Conservation (phyloP, 2,329 filamentous ascomycete genomes). For the Bipolaris sorokiniana region DNA sequence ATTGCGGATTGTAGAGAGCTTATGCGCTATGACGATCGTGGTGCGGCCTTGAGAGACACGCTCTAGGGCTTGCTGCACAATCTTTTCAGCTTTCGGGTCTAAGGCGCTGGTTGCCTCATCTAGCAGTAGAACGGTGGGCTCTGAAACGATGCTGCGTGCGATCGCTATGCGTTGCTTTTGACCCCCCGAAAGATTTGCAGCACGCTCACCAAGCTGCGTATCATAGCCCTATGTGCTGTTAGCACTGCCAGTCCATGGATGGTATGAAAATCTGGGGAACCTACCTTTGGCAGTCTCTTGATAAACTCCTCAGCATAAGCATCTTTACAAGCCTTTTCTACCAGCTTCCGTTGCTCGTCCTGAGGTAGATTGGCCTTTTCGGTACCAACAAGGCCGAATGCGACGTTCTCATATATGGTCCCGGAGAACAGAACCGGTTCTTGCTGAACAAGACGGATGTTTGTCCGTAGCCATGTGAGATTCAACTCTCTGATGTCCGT, state of each 20-base stretch:
- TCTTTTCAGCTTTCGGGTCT: slow-evolving; percentile 91
- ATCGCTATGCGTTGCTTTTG: slow-evolving; percentile 97
- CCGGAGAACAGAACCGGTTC: slow-evolving; percentile 89
- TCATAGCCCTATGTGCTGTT: slow-evolving; percentile 77
- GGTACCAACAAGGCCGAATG: slow-evolving; percentile 76
- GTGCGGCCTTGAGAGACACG: slow-evolving; percentile 83
- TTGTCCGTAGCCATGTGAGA: slow-evolving; percentile 86
- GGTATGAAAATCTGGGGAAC: slow-evolving; percentile 7
- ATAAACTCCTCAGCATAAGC: slow-evolving; percentile 97
- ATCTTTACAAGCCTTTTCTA: slow-evolving; percentile 82
- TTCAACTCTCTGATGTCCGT: slow-evolving; percentile 79
- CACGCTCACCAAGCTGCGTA: slow-evolving; percentile 90
- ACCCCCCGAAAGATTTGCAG: slow-evolving; percentile 87
- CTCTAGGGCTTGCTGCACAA: slow-evolving; percentile 91
- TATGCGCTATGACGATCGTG: slow-evolving; percentile 94
- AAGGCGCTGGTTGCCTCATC: slow-evolving; percentile 87
- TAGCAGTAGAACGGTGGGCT: slow-evolving; percentile 86
- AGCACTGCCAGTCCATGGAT: neutral
- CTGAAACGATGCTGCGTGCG: slow-evolving; percentile 83
- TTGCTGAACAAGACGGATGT: slow-evolving; percentile 89
- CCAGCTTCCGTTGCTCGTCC: slow-evolving; percentile 71
- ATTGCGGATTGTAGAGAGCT: slow-evolving; percentile 88
- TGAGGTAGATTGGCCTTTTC: slow-evolving; percentile 57
- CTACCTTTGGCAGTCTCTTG: slow-evolving; percentile 59
- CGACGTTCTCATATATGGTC: slow-evolving; percentile 87